Conservation (phyloP, 2,329 filamentous ascomycete genomes). For the Drechslera avenae region DNA sequence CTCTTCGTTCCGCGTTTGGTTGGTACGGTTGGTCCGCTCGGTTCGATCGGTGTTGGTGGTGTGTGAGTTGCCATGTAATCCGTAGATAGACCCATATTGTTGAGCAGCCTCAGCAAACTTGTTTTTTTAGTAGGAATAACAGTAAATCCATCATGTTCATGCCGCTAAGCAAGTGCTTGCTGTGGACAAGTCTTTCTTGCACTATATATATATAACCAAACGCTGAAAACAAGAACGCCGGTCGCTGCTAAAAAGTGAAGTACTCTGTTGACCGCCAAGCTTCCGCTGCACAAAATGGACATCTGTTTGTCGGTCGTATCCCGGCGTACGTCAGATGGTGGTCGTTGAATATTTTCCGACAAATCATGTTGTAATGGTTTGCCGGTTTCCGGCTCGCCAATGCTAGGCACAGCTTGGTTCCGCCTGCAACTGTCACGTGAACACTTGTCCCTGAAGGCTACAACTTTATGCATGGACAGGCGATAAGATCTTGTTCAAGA, state of each 20-base stretch:
- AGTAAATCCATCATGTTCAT: neutral
- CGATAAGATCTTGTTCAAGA: too few relatives aligned
- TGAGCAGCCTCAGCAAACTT: conserved; percentile 1
- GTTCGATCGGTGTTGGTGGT: conserved; percentile 6
- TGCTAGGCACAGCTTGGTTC: conserved; percentile 36
- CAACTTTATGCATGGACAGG: too few relatives aligned
- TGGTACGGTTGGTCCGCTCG: neutral
- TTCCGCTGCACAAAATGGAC: conserved; percentile 29
- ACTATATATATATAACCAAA: neutral
- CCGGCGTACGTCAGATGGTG: conserved; percentile 36
- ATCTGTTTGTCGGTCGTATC: conserved; percentile 17
- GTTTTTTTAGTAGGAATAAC: neutral
- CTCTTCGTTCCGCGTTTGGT: neutral
- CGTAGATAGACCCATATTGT: neutral
- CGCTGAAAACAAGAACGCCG: neutral
- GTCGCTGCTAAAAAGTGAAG: conserved; percentile 5
- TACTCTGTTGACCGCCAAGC: conserved; percentile 27
- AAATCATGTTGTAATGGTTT: conserved; percentile 23
- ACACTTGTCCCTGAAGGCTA: neutral
- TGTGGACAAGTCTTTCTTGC: neutral
- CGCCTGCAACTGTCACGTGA: conserved; percentile 16
- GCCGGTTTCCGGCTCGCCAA: conserved; percentile 35
- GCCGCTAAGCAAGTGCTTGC: conserved; percentile 12
- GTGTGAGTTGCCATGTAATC: conserved; percentile 4
- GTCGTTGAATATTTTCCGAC: conserved; percentile 11